A percentile compares a stretch with the other conserved stretches of the same genome.
These are phyloP conservation scores for Udeniomyces megalosporus DNA, from an alignment of 768 basidiomycete species.

Conservation along the genomic window DNA sequence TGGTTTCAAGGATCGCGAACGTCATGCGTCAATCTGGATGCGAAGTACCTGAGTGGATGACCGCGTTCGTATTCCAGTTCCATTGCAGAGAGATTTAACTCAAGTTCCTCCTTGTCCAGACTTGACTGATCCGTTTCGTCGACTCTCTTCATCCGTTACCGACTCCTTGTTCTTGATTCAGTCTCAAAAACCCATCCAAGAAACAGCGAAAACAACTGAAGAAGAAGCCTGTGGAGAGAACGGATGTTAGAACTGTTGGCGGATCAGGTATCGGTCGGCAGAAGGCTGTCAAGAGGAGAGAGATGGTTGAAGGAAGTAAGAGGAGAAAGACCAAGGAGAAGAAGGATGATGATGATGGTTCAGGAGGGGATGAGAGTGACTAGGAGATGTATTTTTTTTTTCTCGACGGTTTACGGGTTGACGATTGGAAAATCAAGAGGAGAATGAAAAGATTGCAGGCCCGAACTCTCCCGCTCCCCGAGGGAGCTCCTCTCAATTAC, in stretches of 20 bases:
- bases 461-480: too few relatives aligned
- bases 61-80: too few relatives aligned
- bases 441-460: too few relatives aligned
- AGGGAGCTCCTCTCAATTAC: too few relatives aligned
- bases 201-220: slow-evolving; percentile 72
- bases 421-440: too few relatives aligned
- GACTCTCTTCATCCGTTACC: background rate
- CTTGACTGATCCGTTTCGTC: background rate
- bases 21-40: slow-evolving; percentile 88
- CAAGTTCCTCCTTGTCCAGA: background rate
- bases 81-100: too few relatives aligned
- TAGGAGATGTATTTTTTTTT: too few relatives aligned
- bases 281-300: slow-evolving; percentile 29
- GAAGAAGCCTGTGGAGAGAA: slow-evolving; percentile 42
- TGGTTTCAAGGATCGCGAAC: slow-evolving; percentile 60
- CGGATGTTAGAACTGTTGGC: slow-evolving; percentile 48
- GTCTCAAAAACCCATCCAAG: slow-evolving; percentile 77
- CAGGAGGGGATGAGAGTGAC: background rate
- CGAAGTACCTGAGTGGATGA: slow-evolving; percentile 80
- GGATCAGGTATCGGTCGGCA: slow-evolving; percentile 25
- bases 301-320: slow-evolving; percentile 63
- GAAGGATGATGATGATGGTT: background rate
- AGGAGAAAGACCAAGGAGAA: slow-evolving; percentile 39
- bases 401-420: too few relatives aligned
- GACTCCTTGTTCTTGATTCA: background rate